Percentiles rank a stretch among this genome's conserved stretches.
These are phyloP conservation scores for Piromyces sp. DNA, from an alignment of 192 early-diverging fungal species.

Conservation along the genomic window DNA sequence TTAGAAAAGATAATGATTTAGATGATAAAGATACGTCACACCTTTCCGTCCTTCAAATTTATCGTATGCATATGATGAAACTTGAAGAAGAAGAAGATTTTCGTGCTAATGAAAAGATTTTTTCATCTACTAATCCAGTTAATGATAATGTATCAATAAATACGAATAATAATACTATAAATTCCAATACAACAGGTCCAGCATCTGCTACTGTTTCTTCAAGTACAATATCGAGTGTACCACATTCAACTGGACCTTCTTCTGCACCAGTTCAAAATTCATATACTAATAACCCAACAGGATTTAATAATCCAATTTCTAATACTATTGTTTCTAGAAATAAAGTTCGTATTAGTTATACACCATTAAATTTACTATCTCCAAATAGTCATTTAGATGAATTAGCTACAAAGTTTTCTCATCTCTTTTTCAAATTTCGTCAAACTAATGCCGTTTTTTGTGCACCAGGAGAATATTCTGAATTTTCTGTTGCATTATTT, in stretches of 20 bases:
- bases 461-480: conserved; percentile 34
- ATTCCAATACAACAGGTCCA: neutral
- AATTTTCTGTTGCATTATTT: conserved; percentile 42
- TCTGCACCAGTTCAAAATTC: neutral
- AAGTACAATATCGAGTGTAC: neutral
- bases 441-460: conserved; percentile 36
- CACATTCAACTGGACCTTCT: neutral
- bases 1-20: conserved; percentile 28
- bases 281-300: neutral
- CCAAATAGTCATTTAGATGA: neutral
- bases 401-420: conserved; percentile 14
- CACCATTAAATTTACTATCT: neutral
- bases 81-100: neutral
- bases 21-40: conserved; percentile 18
- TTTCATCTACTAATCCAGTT: too few species aligned
- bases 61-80: conserved; percentile 21
- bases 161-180: neutral
- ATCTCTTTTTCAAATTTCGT: conserved; percentile 38
- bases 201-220: neutral
- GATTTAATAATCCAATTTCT: neutral
- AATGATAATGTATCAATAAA: neutral
- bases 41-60: conserved; percentile 35
- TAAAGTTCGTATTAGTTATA: neutral
- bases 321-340: neutral
- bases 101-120: too few species aligned